Conservation (phyloP, 208 protist species). For the Leishmania mexicana region DNA sequence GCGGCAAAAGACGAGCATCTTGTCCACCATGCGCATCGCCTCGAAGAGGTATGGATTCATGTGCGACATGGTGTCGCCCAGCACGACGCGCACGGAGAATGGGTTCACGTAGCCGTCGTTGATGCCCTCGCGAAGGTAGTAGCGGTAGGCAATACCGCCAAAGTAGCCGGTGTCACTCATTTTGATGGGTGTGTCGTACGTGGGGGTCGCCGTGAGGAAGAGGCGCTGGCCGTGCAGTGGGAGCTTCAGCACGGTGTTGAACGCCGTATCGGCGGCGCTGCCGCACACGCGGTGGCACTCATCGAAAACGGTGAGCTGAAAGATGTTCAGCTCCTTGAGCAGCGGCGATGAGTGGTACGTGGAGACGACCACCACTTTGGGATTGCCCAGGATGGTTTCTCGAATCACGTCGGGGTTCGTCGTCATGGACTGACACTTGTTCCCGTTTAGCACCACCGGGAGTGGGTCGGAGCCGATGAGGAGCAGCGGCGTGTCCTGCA, state of each 20-base stretch:
- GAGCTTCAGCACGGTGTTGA: slow-evolving; percentile 71
- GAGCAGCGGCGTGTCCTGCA: slow-evolving; percentile 49
- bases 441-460: slow-evolving; percentile 38
- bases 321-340: slow-evolving; percentile 41
- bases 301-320: slow-evolving; percentile 72
- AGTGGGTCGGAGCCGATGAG: slow-evolving; percentile 64
- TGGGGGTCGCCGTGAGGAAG: slow-evolving; percentile 78
- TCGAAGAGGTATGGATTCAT: slow-evolving; percentile 80
- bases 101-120: slow-evolving; percentile 74
- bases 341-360: slow-evolving; percentile 84
- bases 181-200: slow-evolving; percentile 79
- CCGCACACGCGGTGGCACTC: slow-evolving; percentile 86
- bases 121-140: slow-evolving; percentile 83
- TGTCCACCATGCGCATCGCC: slow-evolving; percentile 74
- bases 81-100: slow-evolving; percentile 68
- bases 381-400: slow-evolving; percentile 36
- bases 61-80: slow-evolving; percentile 46
- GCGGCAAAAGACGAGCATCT: slow-evolving; percentile 80
- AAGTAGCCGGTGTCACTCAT: slow-evolving; percentile 73
- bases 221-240: slow-evolving; percentile 48
- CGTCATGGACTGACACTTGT: slow-evolving; percentile 49
- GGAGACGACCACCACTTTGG: slow-evolving; percentile 52
- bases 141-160: slow-evolving; percentile 77
- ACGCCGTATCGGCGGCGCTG: slow-evolving; percentile 54
- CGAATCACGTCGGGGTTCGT: slow-evolving; percentile 56